Base-by-base conservation (phyloP, 495 filamentous ascomycete genomes). In the Astrothelium macrocarpum region DNA sequence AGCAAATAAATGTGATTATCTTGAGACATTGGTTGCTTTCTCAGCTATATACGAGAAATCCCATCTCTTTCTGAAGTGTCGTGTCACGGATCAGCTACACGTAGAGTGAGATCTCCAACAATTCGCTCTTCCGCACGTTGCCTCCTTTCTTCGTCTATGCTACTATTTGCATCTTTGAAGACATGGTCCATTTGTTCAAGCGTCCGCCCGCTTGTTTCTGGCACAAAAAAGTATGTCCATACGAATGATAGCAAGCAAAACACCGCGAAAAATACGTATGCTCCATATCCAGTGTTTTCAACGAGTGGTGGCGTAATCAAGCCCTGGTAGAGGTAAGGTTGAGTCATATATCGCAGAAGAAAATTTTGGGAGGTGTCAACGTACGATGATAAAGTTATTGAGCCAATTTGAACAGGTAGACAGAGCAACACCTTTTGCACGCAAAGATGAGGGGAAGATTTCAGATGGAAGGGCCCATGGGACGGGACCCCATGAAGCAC, bases 311-410 rank as follows among this genome's bases (percentile, higher is more conserved):
- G 81, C 1, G 80, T 82, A 65, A 82, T 79, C 1, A 82, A 32
- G 18, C 61, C 65, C 28, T 62, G 26, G 63, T 58, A 31, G 18
- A 56, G 49, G 7, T 14, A 14, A 14, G 43, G 23, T 10, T 49
- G 3, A 49, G 43, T 20, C 43, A 10, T 49, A 20, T 20, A 11
- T 49, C 43, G 12, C 18, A 49, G 43, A 20, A 3, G 12, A 14
- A 14, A 14, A 10, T 20, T 49, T 3, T 14, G n/a, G 5, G 42
- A 32, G 59, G 25, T 10, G 5, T 7, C 49, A 56, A 68, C 72
- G 65, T 65, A 77, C 79, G 42, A 83, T 81, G 45, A 84, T 80
- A 65, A 84, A 83, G 67, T 84, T 84, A 66, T 80, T 82, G 0
- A 82, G 63, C 81, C 81, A 84, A 61, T 80, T 82, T 1, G 79